phyloP scores from a whole-genome alignment of 495 filamentous ascomycete species.

The Neurospora sp. region DNA sequence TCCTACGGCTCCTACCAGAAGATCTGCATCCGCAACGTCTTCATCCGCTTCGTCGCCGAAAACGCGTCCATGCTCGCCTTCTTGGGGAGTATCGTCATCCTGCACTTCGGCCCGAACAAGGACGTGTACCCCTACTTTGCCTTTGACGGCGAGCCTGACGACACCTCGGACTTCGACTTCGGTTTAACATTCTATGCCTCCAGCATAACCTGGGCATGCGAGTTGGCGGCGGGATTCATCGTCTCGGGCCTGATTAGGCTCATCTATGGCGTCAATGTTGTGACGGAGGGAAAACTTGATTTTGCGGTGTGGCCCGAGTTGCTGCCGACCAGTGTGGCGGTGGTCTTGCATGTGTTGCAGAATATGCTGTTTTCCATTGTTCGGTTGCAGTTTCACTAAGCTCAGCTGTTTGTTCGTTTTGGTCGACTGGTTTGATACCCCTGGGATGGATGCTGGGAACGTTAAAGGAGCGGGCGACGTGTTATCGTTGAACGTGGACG shows the following conservation, averaged over 20 bases:
- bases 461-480: not conserved
- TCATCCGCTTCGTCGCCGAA: conserved; percentile 51
- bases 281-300: conserved; percentile 48
- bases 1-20: conserved; percentile 50
- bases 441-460: not conserved
- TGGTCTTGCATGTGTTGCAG: conserved; percentile 54
- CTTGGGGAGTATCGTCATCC: conserved; percentile 46
- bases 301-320: conserved; percentile 51
- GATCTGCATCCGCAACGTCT: conserved; percentile 49
- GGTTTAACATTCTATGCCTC: conserved; percentile 48
- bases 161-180: conserved; percentile 41
- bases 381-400: conserved; percentile 45
- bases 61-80: conserved; percentile 57
- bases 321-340: conserved; percentile 48
- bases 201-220: conserved; percentile 51
- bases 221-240: conserved; percentile 46
- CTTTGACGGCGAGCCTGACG: conserved; percentile 35
- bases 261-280: conserved; percentile 46
- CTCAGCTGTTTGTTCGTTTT: not conserved
- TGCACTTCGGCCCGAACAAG: conserved; percentile 54
- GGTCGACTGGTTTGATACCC: not conserved
- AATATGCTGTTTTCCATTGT: conserved; percentile 59
- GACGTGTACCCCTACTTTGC: conserved; percentile 51
- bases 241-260: conserved; percentile 43
- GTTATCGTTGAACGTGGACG: not conserved